phyloP scores from a whole-genome alignment of 208 protist species.

The Acanthamoeba healyi region DNA sequence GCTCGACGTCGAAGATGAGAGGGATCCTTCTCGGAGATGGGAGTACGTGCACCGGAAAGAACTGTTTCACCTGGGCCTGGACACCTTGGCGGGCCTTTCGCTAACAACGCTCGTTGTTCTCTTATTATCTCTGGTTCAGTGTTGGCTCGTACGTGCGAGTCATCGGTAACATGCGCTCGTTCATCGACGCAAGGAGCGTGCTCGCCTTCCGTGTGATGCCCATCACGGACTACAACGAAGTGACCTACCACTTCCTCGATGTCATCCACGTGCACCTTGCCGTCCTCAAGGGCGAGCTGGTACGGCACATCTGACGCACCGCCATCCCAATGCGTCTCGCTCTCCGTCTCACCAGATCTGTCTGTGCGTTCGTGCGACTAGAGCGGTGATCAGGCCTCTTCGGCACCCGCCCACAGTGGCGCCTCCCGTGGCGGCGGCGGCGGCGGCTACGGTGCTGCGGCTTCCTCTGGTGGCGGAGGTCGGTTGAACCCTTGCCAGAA shows the following conservation, averaged over 20 bases:
- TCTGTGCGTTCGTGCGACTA: neutral
- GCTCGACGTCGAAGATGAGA: conserved; percentile 47
- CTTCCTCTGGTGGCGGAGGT: neutral
- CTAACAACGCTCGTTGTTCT: neutral
- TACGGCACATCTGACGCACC: neutral
- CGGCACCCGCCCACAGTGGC: neutral
- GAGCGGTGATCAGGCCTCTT: neutral
- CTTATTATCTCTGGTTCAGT: neutral
- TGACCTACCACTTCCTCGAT: conserved; percentile 59
- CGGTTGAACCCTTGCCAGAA: neutral
- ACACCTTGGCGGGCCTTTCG: too few relatives aligned
- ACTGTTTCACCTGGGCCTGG: too few relatives aligned
- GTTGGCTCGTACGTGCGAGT: conserved; percentile 43
- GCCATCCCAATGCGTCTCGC: too few relatives aligned
- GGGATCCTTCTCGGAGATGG: neutral
- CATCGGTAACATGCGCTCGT: conserved; percentile 65
- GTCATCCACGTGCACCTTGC: conserved; percentile 56
- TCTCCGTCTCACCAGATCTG: neutral
- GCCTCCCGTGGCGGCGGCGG: neutral
- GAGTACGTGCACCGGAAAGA: neutral
- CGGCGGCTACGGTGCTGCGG: neutral
- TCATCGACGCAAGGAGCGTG: conserved; percentile 41
- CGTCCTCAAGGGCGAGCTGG: conserved; percentile 7
- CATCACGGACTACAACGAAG: conserved; percentile 14
- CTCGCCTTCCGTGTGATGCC: conserved; percentile 30